Conservation (phyloP, 2,329 filamentous ascomycete genomes). For the Aspergillus thermomutatus region DNA sequence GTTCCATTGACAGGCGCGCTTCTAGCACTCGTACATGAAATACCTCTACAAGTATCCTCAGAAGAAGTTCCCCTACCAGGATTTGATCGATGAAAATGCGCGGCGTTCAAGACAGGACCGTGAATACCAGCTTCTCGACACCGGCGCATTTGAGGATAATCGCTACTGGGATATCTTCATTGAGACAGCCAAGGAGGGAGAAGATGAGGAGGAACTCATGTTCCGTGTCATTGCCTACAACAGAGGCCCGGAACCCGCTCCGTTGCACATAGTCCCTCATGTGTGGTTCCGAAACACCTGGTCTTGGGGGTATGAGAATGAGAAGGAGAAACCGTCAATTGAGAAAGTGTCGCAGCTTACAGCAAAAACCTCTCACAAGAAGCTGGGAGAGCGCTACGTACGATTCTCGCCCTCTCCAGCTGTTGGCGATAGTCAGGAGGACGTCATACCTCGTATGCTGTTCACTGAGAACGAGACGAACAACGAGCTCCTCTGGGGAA, state of each 20-base stretch:
- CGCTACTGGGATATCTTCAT: conserved; percentile 97
- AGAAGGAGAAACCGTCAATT: conserved; percentile 77
- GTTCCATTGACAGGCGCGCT: neutral
- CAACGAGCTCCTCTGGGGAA: conserved; percentile 69
- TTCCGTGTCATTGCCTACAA: conserved; percentile 98
- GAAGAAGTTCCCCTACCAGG: conserved; percentile 84
- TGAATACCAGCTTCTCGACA: conserved; percentile 91
- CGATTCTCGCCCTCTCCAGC: conserved; percentile 88
- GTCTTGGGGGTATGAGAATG: conserved; percentile 81
- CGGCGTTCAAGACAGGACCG: conserved; percentile 69
- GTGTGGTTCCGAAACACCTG: conserved; percentile 98
- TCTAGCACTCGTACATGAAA: conserved; percentile 96
- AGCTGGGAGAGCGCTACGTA: conserved; percentile 77
- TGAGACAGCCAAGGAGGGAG: conserved; percentile 89
- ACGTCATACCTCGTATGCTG: conserved; percentile 78
- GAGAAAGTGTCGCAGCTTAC: conserved; percentile 62
- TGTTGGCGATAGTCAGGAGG: conserved; percentile 71
- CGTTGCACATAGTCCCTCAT: conserved; percentile 89
- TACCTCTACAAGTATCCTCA: conserved; percentile 98
- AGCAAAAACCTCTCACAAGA: conserved; percentile 73
- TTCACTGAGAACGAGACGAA: conserved; percentile 98
- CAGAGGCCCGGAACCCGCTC: conserved; percentile 82
- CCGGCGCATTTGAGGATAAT: conserved; percentile 81
- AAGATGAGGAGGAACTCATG: conserved; percentile 84
- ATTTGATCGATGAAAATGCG: conserved; percentile 80